Conservation (phyloP, 768 basidiomycete genomes). For the Trametes gibbosa region DNA sequence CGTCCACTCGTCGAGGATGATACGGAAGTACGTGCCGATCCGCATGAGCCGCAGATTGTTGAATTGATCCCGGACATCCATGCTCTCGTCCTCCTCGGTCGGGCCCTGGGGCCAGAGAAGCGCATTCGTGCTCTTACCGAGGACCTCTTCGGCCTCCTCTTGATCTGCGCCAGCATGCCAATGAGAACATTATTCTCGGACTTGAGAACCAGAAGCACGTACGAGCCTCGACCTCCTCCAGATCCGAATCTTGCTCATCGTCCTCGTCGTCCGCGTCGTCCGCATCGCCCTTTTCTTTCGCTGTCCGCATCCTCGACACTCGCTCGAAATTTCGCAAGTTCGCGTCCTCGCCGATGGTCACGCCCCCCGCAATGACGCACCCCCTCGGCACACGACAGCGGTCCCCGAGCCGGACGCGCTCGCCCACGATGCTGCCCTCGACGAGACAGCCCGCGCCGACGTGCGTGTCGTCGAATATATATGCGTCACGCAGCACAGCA, state of each 20-base stretch:
- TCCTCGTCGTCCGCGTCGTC: slow-evolving; percentile 35
- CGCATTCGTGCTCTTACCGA: slow-evolving; percentile 76
- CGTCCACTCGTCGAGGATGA: background rate
- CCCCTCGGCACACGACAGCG: slow-evolving; percentile 67
- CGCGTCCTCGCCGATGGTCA: slow-evolving; percentile 73
- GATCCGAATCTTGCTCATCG: slow-evolving; percentile 44
- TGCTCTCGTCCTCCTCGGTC: slow-evolving; percentile 60
- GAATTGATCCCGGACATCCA: slow-evolving; percentile 59
- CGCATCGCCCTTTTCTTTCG: slow-evolving; percentile 31
- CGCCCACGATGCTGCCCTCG: slow-evolving; percentile 77
- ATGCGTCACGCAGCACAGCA: slow-evolving; percentile 68
- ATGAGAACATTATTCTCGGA: background rate
- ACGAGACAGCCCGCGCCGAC: slow-evolving; percentile 74
- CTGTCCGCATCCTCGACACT: slow-evolving; percentile 54
- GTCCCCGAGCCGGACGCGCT: slow-evolving; percentile 69
- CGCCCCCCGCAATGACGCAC: slow-evolving; percentile 79
- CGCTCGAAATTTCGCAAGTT: slow-evolving; percentile 66
- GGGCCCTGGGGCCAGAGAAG: slow-evolving; percentile 75
- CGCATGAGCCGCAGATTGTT: slow-evolving; percentile 73
- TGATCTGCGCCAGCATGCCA: slow-evolving; percentile 40
- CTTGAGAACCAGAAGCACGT: slow-evolving; percentile 25
- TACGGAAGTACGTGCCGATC: slow-evolving; percentile 47
- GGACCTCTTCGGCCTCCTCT: slow-evolving; percentile 35
- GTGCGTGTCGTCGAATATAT: slow-evolving; percentile 76
- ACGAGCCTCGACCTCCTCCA: slow-evolving; percentile 70